These are phyloP conservation scores for Starmerella stigmatis DNA, from an alignment of 805 yeast genomes.

Conservation along the genomic window DNA sequence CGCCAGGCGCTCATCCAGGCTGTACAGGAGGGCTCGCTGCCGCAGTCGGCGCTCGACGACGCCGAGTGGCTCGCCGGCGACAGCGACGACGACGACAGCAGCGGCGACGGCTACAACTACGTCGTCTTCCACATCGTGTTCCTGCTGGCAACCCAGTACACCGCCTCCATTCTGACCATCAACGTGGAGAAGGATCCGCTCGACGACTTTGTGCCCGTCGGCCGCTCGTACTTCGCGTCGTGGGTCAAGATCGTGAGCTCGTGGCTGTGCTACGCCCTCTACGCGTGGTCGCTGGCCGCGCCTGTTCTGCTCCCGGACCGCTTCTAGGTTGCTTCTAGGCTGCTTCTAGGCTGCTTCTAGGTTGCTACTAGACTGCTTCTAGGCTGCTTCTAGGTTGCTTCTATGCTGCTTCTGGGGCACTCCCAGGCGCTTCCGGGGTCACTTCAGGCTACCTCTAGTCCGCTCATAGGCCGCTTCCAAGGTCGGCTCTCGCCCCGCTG, in stretches of 20 bases:
- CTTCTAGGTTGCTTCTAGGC: conserved; percentile 35
- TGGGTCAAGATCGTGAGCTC: conserved; percentile 91
- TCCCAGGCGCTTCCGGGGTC: no score
- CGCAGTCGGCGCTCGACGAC: conserved; percentile 81
- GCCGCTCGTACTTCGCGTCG: conserved; percentile 87
- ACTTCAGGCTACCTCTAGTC: no score
- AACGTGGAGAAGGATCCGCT: conserved; percentile 74
- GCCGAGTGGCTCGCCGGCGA: conserved; percentile 48
- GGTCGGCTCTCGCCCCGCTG: no score
- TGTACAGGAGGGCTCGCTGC: conserved; percentile 90
- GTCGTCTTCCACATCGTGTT: conserved; percentile 76
- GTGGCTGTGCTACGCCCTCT: conserved; percentile 79
- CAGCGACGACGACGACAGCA: conserved; percentile 12
- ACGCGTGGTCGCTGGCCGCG: conserved; percentile 85
- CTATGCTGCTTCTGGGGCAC: conserved; percentile 70
- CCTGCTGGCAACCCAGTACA: conserved; percentile 92
- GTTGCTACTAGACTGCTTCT: conserved; percentile 48
- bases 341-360: conserved; percentile 77
- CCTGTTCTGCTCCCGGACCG: conserved; percentile 87
- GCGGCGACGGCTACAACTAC: conserved; percentile 24
- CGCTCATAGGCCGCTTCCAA: no score
- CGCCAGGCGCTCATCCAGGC: conserved; percentile 84
- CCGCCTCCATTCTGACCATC: conserved; percentile 84
- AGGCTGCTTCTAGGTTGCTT: conserved; percentile 51
- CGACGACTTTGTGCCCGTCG: conserved; percentile 92